Percentiles rank a stretch among this genome's conserved stretches.
These are phyloP conservation scores for Lactarius deliciosus DNA, from an alignment of 768 basidiomycete genomes.

Conservation along the genomic window DNA sequence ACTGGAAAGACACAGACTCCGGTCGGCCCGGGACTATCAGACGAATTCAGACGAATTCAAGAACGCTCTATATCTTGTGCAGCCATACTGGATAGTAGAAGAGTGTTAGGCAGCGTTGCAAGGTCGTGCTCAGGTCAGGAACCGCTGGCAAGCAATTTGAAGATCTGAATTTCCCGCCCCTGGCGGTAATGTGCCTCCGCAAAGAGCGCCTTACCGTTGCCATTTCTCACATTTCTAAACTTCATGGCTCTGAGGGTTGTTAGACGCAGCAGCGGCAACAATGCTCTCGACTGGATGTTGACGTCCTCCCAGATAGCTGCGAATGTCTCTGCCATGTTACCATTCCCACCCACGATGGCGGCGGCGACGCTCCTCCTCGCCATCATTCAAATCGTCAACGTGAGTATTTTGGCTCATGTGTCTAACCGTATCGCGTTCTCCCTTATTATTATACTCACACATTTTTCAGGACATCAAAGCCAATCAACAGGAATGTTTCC, in stretches of 20 bases:
- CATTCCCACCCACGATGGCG: slow-evolving; percentile 25
- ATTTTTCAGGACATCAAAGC: slow-evolving; percentile 25
- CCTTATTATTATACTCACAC: not conserved
- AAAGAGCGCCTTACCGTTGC: not conserved
- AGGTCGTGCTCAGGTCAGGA: too few species aligned
- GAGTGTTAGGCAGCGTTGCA: too few species aligned
- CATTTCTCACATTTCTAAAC: not conserved
- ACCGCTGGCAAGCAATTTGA: too few species aligned
- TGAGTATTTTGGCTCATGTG: slow-evolving; percentile 11
- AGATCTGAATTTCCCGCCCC: not conserved
- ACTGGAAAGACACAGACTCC: too few species aligned
- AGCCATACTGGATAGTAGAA: too few species aligned
- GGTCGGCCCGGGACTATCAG: too few species aligned
- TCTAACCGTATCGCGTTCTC: not conserved
- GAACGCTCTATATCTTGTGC: too few species aligned
- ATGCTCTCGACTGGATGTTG: slow-evolving; percentile 26
- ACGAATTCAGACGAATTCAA: too few species aligned
- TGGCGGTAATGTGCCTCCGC: not conserved
- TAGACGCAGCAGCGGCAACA: slow-evolving; percentile 22
- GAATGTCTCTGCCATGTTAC: slow-evolving; percentile 18
- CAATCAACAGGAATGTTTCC: slow-evolving; percentile 29
- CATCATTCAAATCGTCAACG: slow-evolving; percentile 26
- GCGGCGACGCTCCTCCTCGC: slow-evolving; percentile 25
- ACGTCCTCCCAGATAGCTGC: slow-evolving; percentile 20
- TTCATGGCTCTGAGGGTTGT: slow-evolving; percentile 25